Conservation (phyloP, 306 rosid species). For the Medicago lupulina region DNA sequence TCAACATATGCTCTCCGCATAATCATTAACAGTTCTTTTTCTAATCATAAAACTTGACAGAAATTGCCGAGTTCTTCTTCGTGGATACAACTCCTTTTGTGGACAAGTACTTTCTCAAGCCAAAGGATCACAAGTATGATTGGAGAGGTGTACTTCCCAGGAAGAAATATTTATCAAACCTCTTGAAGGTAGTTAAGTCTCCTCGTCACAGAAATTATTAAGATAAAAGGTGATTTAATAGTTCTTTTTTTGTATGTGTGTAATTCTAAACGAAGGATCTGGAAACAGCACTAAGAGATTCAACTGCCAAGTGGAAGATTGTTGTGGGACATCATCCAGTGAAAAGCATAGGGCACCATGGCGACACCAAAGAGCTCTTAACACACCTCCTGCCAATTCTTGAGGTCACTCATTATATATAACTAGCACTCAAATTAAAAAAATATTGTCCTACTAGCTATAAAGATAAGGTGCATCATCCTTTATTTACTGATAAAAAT, state of each 20-base stretch:
- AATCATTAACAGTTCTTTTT: neutral
- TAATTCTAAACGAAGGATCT: conserved; percentile 44
- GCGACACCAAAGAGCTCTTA: conserved; percentile 51
- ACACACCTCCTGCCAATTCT: conserved; percentile 51
- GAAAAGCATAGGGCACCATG: conserved; percentile 57
- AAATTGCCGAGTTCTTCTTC: conserved; percentile 52
- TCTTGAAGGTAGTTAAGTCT: conserved; percentile 42
- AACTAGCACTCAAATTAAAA: neutral
- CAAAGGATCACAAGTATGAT: conserved; percentile 57
- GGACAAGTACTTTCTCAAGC: conserved; percentile 48
- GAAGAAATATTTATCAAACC: conserved; percentile 46
- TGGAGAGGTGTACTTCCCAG: conserved; percentile 63
- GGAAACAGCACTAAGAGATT: conserved; percentile 45
- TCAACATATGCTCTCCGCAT: neutral
- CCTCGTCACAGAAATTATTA: conserved; percentile 3
- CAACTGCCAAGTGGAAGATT: conserved; percentile 55
- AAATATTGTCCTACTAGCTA: neutral
- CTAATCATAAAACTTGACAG: conserved; percentile 32
- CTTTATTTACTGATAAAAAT: neutral
- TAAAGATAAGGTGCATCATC: conserved; percentile 23
- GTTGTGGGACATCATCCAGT: conserved; percentile 58
- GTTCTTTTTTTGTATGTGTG: neutral
- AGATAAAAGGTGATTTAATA: conserved; percentile 7
- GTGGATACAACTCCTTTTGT: conserved; percentile 61
- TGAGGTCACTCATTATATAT: conserved; percentile 40